Evolutionary conservation across 139 green algal genomes (phyloP).

Genomic region (Chlamydomonas applanata): DNA sequence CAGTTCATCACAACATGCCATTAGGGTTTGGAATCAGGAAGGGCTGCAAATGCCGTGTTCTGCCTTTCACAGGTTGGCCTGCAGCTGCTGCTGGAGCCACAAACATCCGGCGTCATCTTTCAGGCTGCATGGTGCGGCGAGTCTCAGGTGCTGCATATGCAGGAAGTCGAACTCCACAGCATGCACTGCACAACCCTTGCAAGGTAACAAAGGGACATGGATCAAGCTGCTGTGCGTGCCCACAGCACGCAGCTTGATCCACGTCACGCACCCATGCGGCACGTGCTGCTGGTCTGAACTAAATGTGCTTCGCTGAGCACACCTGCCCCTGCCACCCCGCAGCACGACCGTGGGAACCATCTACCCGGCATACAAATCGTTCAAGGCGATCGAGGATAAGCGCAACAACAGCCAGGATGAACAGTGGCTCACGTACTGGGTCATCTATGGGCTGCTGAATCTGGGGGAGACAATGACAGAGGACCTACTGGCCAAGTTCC

Average conservation of each 20-base stretch:
- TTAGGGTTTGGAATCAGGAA: no score
- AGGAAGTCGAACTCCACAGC: no score
- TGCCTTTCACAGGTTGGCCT: constrained; percentile 5
- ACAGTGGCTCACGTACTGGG: constrained; percentile 32
- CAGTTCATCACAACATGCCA: no score
- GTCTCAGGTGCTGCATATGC: no score
- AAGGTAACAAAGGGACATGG: no score
- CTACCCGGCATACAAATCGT: constrained; percentile 12
- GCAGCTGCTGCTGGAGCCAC: constrained; percentile 7
- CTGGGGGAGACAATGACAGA: constrained; percentile 13
- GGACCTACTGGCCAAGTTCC: constrained; percentile 28
- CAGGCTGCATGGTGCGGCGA: neutral
- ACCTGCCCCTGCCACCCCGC: neutral
- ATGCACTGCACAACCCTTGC: no score
- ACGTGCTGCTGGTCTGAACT: no score
- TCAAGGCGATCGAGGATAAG: constrained; percentile 20
- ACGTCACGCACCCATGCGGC: no score
- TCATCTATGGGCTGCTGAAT: constrained; percentile 11
- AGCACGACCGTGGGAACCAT: constrained; percentile 22
- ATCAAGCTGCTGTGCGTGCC: no score
- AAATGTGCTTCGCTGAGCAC: no score
- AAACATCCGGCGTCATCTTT: neutral
- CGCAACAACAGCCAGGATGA: neutral
- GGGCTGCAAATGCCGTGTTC: no score
- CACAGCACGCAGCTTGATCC: no score